These are phyloP conservation scores for Dipodascus albidus DNA, from an alignment of 805 yeast species.

Conservation along the genomic window DNA sequence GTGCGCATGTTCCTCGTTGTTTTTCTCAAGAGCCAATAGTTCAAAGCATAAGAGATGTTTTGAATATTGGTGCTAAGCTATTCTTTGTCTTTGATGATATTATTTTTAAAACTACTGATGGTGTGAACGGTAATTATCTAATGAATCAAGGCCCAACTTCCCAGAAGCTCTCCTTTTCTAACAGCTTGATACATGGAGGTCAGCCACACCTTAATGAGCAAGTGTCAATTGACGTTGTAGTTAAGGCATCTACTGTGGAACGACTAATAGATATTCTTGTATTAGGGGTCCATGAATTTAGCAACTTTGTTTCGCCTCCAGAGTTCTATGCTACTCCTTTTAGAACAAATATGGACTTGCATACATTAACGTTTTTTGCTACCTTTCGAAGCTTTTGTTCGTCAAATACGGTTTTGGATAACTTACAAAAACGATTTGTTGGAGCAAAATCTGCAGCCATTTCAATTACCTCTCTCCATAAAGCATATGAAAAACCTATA, in stretches of 20 bases:
- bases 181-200: background rate
- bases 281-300: constrained; percentile 52
- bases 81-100: constrained; percentile 45
- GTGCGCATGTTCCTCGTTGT: constrained; percentile 24
- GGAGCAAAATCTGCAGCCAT: constrained; percentile 55
- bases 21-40: constrained; percentile 36
- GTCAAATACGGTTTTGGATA: constrained; percentile 40
- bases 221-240: constrained; percentile 31
- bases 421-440: constrained; percentile 41
- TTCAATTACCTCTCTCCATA: constrained; percentile 30
- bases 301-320: constrained; percentile 18
- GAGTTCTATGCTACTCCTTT: constrained; percentile 21
- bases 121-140: background rate
- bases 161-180: background rate
- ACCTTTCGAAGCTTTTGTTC: constrained; percentile 58
- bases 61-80: constrained; percentile 47
- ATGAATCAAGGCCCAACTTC: background rate
- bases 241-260: constrained; percentile 62
- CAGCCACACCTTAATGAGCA: background rate
- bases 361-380: constrained; percentile 57
- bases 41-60: constrained; percentile 47
- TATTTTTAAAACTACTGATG: constrained; percentile 44
- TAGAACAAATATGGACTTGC: constrained; percentile 52
- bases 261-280: constrained; percentile 72
- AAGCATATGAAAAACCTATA: constrained; percentile 6